Percentiles rank a stretch among this genome's conserved stretches.
phyloP scores from a whole-genome alignment of 2,329 filamentous ascomycete species.

The Phaeosphaeria sp. region DNA sequence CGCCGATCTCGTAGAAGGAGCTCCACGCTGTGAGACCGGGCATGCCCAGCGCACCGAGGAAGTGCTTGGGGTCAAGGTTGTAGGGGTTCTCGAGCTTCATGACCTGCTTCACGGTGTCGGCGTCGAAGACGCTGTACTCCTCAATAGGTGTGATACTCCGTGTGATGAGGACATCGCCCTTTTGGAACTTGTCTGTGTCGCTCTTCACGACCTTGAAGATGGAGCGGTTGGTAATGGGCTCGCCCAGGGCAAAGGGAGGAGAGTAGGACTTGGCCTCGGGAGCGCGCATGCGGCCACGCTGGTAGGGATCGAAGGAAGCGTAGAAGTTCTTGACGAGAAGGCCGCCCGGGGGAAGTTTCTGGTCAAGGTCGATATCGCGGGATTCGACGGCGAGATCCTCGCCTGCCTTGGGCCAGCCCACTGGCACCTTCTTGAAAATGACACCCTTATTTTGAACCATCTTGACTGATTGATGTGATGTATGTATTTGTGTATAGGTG shows the following conservation, averaged over 20 bases:
- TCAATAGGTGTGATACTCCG: conserved; percentile 61
- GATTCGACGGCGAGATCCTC: conserved; percentile 73
- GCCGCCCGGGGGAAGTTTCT: conserved; percentile 66
- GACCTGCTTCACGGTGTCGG: conserved; percentile 53
- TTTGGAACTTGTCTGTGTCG: conserved; percentile 66
- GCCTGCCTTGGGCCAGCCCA: conserved; percentile 71
- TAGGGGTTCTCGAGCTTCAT: conserved; percentile 72
- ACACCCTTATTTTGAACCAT: conserved; percentile 75
- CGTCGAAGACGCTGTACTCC: conserved; percentile 69
- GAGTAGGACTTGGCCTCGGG: conserved; percentile 70
- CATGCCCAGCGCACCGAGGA: conserved; percentile 80
- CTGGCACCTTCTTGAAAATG: conserved; percentile 74
- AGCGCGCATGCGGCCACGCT: conserved; percentile 78
- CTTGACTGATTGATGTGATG: conserved; percentile 17
- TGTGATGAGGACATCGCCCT: conserved; percentile 70
- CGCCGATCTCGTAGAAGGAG: conserved; percentile 75
- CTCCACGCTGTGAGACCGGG: conserved; percentile 78
- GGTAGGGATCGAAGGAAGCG: conserved; percentile 83
- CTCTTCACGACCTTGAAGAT: conserved; percentile 76
- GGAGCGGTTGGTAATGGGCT: conserved; percentile 68
- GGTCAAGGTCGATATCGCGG: conserved; percentile 70
- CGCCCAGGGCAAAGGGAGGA: conserved; percentile 65
- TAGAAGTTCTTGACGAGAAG: conserved; percentile 74
- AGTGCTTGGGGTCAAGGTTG: conserved; percentile 69
- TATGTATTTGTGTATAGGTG: conserved; percentile 11